phyloP scores from a whole-genome alignment of 2,329 filamentous ascomycete genomes.

The Aspergillus fischeri region DNA sequence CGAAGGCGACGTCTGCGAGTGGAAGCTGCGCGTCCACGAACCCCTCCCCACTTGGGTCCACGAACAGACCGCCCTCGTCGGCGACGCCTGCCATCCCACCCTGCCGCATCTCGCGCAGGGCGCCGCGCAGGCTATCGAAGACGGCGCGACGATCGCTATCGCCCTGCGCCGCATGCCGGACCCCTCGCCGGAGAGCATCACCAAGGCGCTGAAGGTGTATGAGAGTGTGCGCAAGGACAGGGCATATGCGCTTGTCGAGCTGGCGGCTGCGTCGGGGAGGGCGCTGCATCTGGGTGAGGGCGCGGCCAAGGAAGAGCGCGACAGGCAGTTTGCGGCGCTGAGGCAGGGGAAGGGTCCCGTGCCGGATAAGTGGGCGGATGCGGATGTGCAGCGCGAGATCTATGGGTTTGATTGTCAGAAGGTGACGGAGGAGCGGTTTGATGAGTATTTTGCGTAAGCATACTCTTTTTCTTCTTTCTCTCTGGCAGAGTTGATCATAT shows the following conservation, averaged over 20 bases:
- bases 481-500: neutral
- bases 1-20: constrained; percentile 63
- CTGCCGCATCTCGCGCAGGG: constrained; percentile 62
- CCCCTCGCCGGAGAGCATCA: constrained; percentile 42
- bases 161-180: constrained; percentile 49
- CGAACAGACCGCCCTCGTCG: constrained; percentile 50
- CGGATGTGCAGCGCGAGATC: constrained; percentile 63
- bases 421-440: constrained; percentile 46
- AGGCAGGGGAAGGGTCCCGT: constrained; percentile 46
- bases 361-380: constrained; percentile 65
- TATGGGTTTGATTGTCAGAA: constrained; percentile 61
- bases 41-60: constrained; percentile 61
- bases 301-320: constrained; percentile 55
- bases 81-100: constrained; percentile 61
- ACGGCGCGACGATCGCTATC: constrained; percentile 54
- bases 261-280: constrained; percentile 53
- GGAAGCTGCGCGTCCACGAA: constrained; percentile 60
- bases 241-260: constrained; percentile 53
- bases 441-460: constrained; percentile 19
- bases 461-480: neutral
- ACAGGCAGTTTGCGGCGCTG: constrained; percentile 53
- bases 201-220: constrained; percentile 53
- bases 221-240: constrained; percentile 54
- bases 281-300: constrained; percentile 56
- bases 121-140: constrained; percentile 62